Evolutionary conservation across 2,329 filamentous ascomycete genomes (phyloP).

Genomic region (Colletotrichum sojae): DNA sequence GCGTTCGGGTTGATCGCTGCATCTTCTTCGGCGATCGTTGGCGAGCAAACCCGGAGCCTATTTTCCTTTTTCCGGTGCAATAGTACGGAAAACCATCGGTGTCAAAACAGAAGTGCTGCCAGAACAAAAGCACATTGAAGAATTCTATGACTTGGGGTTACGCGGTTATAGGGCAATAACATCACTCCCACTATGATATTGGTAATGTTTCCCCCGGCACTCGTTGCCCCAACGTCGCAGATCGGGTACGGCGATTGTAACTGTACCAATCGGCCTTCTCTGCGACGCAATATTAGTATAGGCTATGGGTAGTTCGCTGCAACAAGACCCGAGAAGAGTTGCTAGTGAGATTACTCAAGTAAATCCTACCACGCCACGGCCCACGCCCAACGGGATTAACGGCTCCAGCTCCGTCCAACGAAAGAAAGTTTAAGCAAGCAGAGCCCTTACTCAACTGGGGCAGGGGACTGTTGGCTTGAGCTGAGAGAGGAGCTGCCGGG

Average conservation of each 20-base stretch:
- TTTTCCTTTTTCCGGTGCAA: too few relatives aligned
- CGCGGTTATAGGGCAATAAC: conserved; percentile 11
- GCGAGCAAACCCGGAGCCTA: too few relatives aligned
- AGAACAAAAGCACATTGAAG: too few relatives aligned
- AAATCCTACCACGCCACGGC: background rate
- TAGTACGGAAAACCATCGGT: too few relatives aligned
- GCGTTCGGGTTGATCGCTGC: too few relatives aligned
- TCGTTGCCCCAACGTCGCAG: conserved; percentile 11
- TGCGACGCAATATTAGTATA: too few relatives aligned
- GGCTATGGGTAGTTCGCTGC: conserved; percentile 1
- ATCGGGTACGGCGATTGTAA: conserved; percentile 5
- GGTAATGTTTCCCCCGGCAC: background rate
- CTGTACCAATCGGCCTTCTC: conserved; percentile 7
- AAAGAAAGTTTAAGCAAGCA: conserved; percentile 20
- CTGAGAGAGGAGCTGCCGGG: too few relatives aligned
- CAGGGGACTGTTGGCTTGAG: conserved; percentile 11
- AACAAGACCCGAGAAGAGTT: background rate
- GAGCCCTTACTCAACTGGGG: conserved; percentile 9
- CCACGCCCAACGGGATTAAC: background rate
- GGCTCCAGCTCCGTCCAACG: conserved; percentile 3
- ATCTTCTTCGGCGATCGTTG: too few relatives aligned
- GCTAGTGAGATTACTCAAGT: conserved; percentile 1
- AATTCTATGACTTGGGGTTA: background rate
- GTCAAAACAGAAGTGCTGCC: too few relatives aligned
- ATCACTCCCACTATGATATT: background rate